A percentile compares a stretch with the other conserved stretches of the same genome.
phyloP scores from a whole-genome alignment of 1,139 yeast genomes.

The Arxiozyma heterogenica region DNA sequence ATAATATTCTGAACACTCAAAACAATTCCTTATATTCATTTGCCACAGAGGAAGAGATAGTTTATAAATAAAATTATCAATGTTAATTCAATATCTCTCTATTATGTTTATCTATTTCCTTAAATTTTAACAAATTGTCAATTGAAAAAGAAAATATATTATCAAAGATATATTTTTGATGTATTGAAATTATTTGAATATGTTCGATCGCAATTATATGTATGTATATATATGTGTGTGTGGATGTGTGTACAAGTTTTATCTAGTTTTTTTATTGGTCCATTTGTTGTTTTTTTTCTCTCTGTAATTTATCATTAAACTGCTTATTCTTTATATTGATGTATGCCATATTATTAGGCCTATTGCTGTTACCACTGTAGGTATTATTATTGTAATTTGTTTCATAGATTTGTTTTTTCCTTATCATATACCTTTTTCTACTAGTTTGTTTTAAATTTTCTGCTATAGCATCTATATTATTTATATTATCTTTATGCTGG shows the following conservation, averaged over 20 bases:
- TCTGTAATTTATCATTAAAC: constrained; percentile 61
- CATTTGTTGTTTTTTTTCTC: constrained; percentile 5
- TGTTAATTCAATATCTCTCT: too few relatives aligned
- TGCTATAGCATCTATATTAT: constrained; percentile 18
- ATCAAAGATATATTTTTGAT: too few relatives aligned
- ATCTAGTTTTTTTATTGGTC: not conserved
- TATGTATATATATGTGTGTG: not conserved
- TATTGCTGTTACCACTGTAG: not conserved
- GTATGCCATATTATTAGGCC: constrained; percentile 10
- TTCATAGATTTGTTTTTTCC: constrained; percentile 10
- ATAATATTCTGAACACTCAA: not conserved
- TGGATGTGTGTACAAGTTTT: not conserved
- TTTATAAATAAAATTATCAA: constrained; percentile 7
- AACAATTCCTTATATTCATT: constrained; percentile 22
- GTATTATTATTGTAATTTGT: not conserved
- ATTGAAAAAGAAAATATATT: too few relatives aligned
- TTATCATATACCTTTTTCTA: constrained; percentile 19
- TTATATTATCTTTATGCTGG: constrained; percentile 10
- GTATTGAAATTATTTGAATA: not conserved
- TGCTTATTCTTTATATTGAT: constrained; percentile 71
- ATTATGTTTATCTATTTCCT: not conserved
- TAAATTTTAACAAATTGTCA: not conserved
- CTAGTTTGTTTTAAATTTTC: constrained; percentile 19
- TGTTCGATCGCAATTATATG: not conserved
- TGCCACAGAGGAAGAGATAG: constrained; percentile 24